Evolutionary conservation across 495 filamentous ascomycete genomes (phyloP), one percentile per base, ranked within the genome.

Genomic region (Venustampulla echinocandica): DNA sequence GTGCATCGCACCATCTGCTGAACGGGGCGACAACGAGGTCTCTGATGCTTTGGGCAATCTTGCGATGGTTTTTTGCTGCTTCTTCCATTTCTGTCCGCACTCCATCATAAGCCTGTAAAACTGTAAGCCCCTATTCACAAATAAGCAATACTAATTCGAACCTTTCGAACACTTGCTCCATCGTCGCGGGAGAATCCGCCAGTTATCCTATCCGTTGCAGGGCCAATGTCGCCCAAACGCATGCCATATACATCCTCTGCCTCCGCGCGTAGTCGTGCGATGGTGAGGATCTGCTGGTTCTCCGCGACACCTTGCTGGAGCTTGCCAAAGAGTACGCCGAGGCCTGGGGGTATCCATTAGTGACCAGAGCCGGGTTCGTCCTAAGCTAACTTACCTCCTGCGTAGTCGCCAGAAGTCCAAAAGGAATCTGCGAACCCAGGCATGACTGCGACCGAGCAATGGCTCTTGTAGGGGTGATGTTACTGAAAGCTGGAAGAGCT

Each of bases 261-360:
- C 58, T 97, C 92, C 52, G 92, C 92, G 66, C 92, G 87, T 85
- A 97, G 79, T 25, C 85, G 84, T 20, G 92, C 89, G 56, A 99
- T 77, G 15, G 81, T 87, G 39, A 97, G 65, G 37, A 99, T 73
- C 65, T 99, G 92, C 64, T 87, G 85, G 60, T 99, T 94, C 66
- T 97, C 93, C 59, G 88, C 76, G 33, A 88, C 81, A 43, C 92
- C 93, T 61, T 99, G 92, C 65, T 96, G 90, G 36, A 99, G 81
- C 69, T 99, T 99, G 58, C 79, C 84, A 59, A 97, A 99, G 49
- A 99, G 78, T 34, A 99, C 90, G 32, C 90, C 92, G 47, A 99
- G 78, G 27, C 92, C 84, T 87, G 42, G 25, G 6, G 23, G 33
- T 19, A 24, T 30, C 24, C 14, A 46, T 57, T 39, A 57, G 52